phyloP scores from a whole-genome alignment of 2,329 filamentous ascomycete genomes.

The Spiromastix sp. region DNA sequence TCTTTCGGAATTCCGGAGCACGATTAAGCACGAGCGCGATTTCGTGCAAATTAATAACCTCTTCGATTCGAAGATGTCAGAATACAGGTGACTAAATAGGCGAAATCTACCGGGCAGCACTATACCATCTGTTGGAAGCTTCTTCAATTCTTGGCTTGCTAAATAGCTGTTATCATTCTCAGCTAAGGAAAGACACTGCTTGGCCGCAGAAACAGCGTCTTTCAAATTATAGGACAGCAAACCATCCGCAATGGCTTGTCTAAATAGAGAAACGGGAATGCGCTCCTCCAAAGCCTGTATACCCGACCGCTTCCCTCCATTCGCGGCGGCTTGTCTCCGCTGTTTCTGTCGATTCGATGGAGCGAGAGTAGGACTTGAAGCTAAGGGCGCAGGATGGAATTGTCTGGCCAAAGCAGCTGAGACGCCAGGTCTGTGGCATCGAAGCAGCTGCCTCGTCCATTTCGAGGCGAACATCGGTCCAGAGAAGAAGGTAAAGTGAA shows the following conservation, averaged over 20 bases:
- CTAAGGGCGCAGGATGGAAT: background rate
- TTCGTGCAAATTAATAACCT: no score
- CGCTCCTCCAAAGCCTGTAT: background rate
- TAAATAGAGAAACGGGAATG: background rate
- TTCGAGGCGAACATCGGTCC: background rate
- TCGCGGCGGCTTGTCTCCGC: background rate
- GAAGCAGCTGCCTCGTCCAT: background rate
- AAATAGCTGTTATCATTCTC: no score
- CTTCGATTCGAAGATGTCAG: no score
- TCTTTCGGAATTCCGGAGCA: no score
- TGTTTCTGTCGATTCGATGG: background rate
- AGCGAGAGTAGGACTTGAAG: background rate
- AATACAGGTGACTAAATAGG: no score
- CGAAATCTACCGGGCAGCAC: no score
- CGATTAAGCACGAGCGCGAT: no score
- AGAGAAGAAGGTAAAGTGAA: background rate
- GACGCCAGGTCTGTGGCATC: background rate
- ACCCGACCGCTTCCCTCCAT: no score
- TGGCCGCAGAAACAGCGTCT: background rate
- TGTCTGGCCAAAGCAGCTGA: background rate
- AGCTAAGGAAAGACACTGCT: no score
- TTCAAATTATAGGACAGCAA: background rate
- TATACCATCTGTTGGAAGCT: no score
- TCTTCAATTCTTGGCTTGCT: no score
- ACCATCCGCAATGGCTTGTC: background rate